A percentile compares a stretch with the other conserved stretches of the same genome.
Conservation (phyloP, 164 flowering plant species). For the Hamamelis virginiana region DNA sequence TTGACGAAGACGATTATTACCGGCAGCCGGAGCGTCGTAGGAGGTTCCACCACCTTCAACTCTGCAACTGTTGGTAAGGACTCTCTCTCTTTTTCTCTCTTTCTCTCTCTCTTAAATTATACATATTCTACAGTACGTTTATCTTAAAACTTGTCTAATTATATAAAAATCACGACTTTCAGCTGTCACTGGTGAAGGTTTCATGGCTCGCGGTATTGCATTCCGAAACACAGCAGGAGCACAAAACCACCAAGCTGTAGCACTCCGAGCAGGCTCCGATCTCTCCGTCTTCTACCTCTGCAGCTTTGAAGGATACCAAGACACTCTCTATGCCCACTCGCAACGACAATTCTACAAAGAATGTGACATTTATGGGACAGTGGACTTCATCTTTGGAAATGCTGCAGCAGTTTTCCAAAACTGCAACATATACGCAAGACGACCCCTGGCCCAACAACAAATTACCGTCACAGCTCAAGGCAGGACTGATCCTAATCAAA, state of each 20-base stretch:
- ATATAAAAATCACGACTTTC: no score
- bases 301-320: conserved; percentile 47
- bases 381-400: conserved; percentile 52
- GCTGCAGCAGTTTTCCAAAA: conserved; percentile 43
- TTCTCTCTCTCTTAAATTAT: no score
- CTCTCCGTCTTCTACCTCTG: conserved; percentile 45
- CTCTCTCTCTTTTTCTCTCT: not conserved
- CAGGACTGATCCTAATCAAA: conserved; percentile 27
- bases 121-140: no score
- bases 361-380: conserved; percentile 46
- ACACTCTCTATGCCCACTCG: conserved; percentile 48
- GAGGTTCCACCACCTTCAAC: conserved; percentile 53
- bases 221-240: conserved; percentile 50
- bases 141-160: no score
- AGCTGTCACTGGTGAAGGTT: conserved; percentile 40
- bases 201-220: conserved; percentile 53
- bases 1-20: conserved; percentile 49
- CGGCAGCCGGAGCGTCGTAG: conserved; percentile 47
- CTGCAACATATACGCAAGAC: conserved; percentile 22
- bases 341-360: conserved; percentile 46
- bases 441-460: conserved; percentile 20
- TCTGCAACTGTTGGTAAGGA: conserved; percentile 62
- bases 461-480: conserved; percentile 32
- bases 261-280: conserved; percentile 41
- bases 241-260: conserved; percentile 43